phyloP scores from a whole-genome alignment of 306 rosid species.

The Citrullus colocynthis region DNA sequence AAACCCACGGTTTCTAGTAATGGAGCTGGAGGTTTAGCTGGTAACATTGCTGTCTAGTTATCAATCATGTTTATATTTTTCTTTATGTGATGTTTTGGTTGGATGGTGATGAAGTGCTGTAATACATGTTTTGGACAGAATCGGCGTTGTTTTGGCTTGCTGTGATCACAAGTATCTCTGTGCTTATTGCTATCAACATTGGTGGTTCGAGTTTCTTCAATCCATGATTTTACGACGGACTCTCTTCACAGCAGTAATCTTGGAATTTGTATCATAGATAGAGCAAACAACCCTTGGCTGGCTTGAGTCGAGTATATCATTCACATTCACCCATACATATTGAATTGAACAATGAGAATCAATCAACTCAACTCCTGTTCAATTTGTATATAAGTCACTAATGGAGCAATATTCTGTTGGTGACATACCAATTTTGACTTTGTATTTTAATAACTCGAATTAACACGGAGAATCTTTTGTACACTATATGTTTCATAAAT shows the following conservation, averaged over 20 bases:
- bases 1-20: conserved; percentile 23
- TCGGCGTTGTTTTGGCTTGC: conserved; percentile 72
- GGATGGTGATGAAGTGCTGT: neutral
- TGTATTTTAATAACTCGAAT: neutral
- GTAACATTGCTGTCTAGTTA: conserved; percentile 18
- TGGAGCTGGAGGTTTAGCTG: conserved; percentile 37
- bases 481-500: too few species aligned
- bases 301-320: neutral
- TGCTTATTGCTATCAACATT: conserved; percentile 57
- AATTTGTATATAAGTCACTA: neutral
- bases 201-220: conserved; percentile 86
- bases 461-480: too few species aligned
- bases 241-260: too few species aligned
- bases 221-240: conserved; percentile 29
- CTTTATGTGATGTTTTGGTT: neutral
- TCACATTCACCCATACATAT: neutral
- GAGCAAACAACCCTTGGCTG: neutral
- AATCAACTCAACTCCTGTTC: neutral
- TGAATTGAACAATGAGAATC: neutral
- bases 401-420: conserved; percentile 6
- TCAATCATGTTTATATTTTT: neutral
- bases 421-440: conserved; percentile 9
- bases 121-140: conserved; percentile 24
- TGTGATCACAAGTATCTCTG: conserved; percentile 52
- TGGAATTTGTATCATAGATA: neutral